Evolutionary conservation across 2,329 filamentous ascomycete genomes (phyloP).

Genomic region (Ilyonectria sp.): DNA sequence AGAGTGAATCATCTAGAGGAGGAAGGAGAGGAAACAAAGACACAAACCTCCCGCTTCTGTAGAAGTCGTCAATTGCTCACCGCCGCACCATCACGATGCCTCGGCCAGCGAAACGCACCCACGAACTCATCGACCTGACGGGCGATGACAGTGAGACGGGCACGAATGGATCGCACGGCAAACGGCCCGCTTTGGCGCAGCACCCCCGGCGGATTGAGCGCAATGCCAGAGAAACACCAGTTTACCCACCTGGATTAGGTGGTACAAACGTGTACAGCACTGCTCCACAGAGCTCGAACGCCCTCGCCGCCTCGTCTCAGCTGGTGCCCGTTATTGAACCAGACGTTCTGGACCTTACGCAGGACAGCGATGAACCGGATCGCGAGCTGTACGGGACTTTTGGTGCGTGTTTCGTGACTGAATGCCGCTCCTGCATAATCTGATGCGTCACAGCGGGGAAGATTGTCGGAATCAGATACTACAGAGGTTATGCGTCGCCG

Average conservation of each 20-base stretch:
- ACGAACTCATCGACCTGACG: conserved; percentile 60
- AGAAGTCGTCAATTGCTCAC: background rate
- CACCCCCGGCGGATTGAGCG: conserved; percentile 6
- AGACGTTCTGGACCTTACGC: conserved; percentile 61
- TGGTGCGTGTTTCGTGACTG: conserved; percentile 49
- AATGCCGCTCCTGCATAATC: conserved; percentile 12
- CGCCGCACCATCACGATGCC: conserved; percentile 35
- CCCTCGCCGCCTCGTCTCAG: conserved; percentile 38
- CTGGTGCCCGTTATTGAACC: conserved; percentile 50
- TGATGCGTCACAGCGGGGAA: conserved; percentile 58
- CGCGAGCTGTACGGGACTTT: conserved; percentile 65
- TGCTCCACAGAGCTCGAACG: conserved; percentile 10
- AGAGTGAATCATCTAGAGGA: background rate
- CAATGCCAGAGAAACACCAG: conserved; percentile 8
- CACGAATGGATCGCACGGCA: conserved; percentile 35
- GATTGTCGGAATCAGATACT: conserved; percentile 71
- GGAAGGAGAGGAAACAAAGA: background rate
- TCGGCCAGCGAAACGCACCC: conserved; percentile 53
- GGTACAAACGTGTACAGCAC: conserved; percentile 36
- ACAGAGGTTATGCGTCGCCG: conserved; percentile 72
- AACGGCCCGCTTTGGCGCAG: conserved; percentile 44
- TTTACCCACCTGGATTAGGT: conserved; percentile 33
- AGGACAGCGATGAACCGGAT: conserved; percentile 57
- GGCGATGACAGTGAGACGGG: conserved; percentile 50
- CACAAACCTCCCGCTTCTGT: background rate